Base-by-base conservation (phyloP, 1,139 yeast species). In the Arxiozyma bovina region DNA sequence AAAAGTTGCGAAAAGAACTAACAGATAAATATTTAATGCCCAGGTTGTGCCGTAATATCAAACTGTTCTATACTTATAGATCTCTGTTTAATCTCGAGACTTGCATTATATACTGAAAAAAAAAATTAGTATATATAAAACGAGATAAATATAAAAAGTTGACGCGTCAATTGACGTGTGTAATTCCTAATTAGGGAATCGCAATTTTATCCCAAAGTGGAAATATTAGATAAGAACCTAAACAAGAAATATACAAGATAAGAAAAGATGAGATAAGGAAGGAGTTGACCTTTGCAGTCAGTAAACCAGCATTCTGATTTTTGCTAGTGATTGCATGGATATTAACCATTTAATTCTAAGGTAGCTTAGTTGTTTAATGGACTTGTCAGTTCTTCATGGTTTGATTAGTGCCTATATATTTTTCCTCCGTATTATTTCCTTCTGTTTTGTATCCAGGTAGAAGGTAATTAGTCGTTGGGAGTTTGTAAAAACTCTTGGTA, bases 151-250 rank as follows among this genome's bases (percentile, higher is more conserved):
- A 18, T n/a, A 25, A 25, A 17, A 27, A n/a, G 17, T 30, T n/a
- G 15, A 46, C 49, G 49, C 49, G 49, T 46, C 30, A 46, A 46
- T 38, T 38, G 40, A 38, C 49, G 49, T 42, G 42, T 22, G 42
- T 11, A 21, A 38, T 46, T 34, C 49, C 49, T 20, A 22, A 18
- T 46, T 38, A 43, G 49, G 49, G 22, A 46, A 46, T 27, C 18
- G 30, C 42, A 18, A 20, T 17, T 46, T 27, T 46, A 15, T 25
- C 49, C 49, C 1, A 18, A 46, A 20, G 18, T 17, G 17, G 48
- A 30, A 45, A 45, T 34, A 18, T 12, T 4, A 45, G 48, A 46
- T 43, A 43, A 21, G 45, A 23, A 4, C 44, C 22, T 15, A 42
- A 25, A 42, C 22, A 21, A 9, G 44, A 42, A 42, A 42, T 42